A percentile compares a stretch with the other conserved stretches of the same genome.
Evolutionary conservation across 257 asterid species (phyloP).

Genomic region (Fraxinus pennsylvanica): DNA sequence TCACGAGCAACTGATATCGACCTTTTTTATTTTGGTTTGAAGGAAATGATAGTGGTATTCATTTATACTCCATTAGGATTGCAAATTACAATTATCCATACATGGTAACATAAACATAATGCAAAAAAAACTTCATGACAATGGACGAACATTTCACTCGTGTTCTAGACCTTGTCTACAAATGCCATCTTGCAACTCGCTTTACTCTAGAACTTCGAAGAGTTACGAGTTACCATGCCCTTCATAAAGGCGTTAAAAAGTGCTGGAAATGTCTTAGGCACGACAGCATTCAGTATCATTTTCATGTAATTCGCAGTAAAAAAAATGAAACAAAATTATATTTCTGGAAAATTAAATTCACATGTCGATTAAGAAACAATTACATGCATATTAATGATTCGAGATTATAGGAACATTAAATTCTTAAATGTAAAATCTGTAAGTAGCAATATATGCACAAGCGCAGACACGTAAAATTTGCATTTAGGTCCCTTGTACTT

Average conservation of each 20-base stretch:
- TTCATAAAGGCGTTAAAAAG: no score
- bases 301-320: no score
- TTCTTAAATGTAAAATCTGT: background rate
- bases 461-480: slow-evolving; percentile 25
- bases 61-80: background rate
- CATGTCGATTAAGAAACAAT: background rate
- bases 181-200: no score
- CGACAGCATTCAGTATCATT: no score
- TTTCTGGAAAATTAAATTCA: no score
- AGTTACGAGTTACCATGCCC: no score
- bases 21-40: no score
- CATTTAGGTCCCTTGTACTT: slow-evolving; percentile 27
- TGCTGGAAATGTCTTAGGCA: no score
- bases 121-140: background rate
- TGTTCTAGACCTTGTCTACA: no score
- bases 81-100: background rate
- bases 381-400: background rate
- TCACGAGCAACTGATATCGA: background rate
- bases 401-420: background rate
- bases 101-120: background rate
- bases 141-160: no score
- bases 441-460: slow-evolving; percentile 33
- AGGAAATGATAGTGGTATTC: background rate
- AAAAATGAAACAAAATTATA: no score
- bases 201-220: no score